Evolutionary conservation across 164 flowering plant genomes (phyloP), one percentile per base, ranked within the genome.

Genomic region (Dillenia turbinata): DNA sequence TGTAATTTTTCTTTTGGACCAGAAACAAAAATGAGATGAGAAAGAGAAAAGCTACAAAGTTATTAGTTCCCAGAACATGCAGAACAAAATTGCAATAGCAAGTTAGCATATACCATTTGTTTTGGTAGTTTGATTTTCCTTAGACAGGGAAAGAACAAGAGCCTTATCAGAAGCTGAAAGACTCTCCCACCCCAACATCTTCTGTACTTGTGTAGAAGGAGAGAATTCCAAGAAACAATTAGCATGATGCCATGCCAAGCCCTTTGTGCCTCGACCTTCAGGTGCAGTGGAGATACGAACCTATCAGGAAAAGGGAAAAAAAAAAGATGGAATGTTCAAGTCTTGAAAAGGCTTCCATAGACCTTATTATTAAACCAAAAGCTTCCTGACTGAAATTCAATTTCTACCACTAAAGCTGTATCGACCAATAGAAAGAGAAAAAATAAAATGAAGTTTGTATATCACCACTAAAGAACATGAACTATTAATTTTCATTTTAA

Each of bases 211-310:
- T 12, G 73, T 72, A 46, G 86, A 77, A 55, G 94, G 85, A 62
- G 74, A 79, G 16, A 67, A 61, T 47, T 84, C 83, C 71, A 86
- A 8, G 77, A 82, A 88, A 75, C 99, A 95, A 10, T 75, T 80
- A 43, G 88, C 88, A 82, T 95, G 99, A 69, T 95, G 83, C 99
- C 99, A 95, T 22, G 90, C 73, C 74, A 89, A 52, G 10, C 88
- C 72, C 77, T 55, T 85, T 26, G 82, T 58, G 52, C 87, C 82
- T 75, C 78, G 80, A 69, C 86, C 90, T 12, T 77, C 84, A 50
- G 89, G 84, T 66, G 81, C 84, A 49, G 80, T 68, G 24, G 89
- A 85, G 46, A 92, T 75, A 22, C 97, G 97, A 17, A 87, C 84
- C 97, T 90, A 77, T 47, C 10, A 64, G 54, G 24, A 56, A 13